Evolutionary conservation across 2,329 filamentous ascomycete species (phyloP).

Genomic region (Epichloe bromicola): DNA sequence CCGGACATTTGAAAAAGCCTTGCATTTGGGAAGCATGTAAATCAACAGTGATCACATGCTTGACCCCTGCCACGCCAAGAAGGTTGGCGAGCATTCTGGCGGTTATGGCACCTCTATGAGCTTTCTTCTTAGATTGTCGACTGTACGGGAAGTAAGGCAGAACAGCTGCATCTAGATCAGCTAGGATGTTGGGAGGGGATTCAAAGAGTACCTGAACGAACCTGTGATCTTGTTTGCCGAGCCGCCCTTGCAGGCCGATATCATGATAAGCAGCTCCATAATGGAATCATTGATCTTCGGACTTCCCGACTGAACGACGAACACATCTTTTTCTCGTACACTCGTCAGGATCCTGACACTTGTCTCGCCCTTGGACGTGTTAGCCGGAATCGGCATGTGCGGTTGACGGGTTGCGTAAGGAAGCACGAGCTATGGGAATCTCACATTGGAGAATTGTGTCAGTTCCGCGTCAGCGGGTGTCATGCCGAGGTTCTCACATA

Average conservation of each 20-base stretch:
- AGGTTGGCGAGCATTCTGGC: slow-evolving; percentile 95
- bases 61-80: slow-evolving; percentile 87
- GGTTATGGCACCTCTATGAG: slow-evolving; percentile 88
- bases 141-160: slow-evolving; percentile 98
- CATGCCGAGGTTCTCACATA: slow-evolving; percentile 58
- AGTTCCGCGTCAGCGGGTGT: slow-evolving; percentile 50
- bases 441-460: slow-evolving; percentile 58
- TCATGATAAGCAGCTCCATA: slow-evolving; percentile 99
- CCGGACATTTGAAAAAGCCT: slow-evolving; percentile 94
- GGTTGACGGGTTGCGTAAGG: background rate
- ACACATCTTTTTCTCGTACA: slow-evolving; percentile 96
- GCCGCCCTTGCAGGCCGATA: slow-evolving; percentile 93
- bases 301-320: slow-evolving; percentile 95
- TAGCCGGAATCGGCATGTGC: slow-evolving; percentile 9
- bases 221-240: slow-evolving; percentile 95
- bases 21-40: slow-evolving; percentile 98
- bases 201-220: slow-evolving; percentile 29
- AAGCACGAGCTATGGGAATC: slow-evolving; percentile 20
- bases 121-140: slow-evolving; percentile 98
- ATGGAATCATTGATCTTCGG: slow-evolving; percentile 95
- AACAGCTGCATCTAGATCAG: slow-evolving; percentile 44
- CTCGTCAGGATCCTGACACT: slow-evolving; percentile 57
- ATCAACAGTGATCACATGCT: slow-evolving; percentile 95
- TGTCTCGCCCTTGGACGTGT: slow-evolving; percentile 45
- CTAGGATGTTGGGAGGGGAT: background rate